These are phyloP conservation scores for Dendrobium nobile DNA, from an alignment of 106 monocot genomes.

Conservation along the genomic window DNA sequence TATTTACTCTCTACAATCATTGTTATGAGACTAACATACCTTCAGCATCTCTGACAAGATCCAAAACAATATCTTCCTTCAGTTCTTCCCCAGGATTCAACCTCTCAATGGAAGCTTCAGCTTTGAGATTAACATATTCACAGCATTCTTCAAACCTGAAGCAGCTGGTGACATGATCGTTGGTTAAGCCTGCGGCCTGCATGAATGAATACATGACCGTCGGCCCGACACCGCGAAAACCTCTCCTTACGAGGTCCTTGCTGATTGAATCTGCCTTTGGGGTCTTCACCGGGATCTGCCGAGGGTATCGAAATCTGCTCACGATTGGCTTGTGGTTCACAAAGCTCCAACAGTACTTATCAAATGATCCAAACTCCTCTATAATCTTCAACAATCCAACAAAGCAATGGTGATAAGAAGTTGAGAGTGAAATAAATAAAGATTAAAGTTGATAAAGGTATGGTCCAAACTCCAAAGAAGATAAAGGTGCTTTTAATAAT, in stretches of 20 bases:
- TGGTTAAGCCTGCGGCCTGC: conserved; percentile 54
- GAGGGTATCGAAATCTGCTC: conserved; percentile 35
- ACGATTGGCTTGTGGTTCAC: conserved; percentile 48
- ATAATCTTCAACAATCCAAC: conserved; percentile 30
- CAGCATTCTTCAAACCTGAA: conserved; percentile 21
- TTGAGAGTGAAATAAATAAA: too few relatives aligned
- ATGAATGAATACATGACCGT: conserved; percentile 66
- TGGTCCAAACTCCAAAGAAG: background rate
- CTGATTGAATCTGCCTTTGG: conserved; percentile 64
- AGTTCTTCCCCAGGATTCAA: background rate
- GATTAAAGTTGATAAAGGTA: background rate
- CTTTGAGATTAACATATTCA: background rate
- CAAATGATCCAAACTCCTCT: conserved; percentile 66
- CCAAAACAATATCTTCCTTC: background rate
- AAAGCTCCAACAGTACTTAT: conserved; percentile 53
- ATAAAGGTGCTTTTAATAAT: background rate
- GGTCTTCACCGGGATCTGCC: conserved; percentile 50
- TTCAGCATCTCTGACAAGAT: background rate
- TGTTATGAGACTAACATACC: background rate
- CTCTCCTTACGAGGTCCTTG: conserved; percentile 56
- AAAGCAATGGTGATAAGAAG: background rate
- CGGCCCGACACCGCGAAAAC: conserved; percentile 54
- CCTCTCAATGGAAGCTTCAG: background rate
- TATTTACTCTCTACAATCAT: background rate
- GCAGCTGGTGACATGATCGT: conserved; percentile 54